A percentile compares a stretch with the other conserved stretches of the same genome.
Evolutionary conservation across 2,329 filamentous ascomycete species (phyloP).

Genomic region (Penicillium oxalicum): DNA sequence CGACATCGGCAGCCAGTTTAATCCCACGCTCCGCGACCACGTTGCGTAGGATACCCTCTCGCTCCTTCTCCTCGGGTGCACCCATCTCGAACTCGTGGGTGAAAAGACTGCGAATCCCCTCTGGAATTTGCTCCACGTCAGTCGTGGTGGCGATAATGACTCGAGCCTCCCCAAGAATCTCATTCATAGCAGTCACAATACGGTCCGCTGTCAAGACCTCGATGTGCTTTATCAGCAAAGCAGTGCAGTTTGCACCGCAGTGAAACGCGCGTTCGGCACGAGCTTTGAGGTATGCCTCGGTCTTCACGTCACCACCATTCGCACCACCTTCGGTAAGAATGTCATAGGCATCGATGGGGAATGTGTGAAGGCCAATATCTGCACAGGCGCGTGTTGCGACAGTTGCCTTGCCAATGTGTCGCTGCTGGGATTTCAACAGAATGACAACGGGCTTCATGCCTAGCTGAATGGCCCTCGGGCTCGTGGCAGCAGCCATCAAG

Average conservation of each 20-base stretch:
- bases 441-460: slow-evolving; percentile 84
- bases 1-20: slow-evolving; percentile 73
- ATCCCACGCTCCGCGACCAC: slow-evolving; percentile 72
- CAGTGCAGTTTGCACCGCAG: slow-evolving; percentile 78
- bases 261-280: slow-evolving; percentile 82
- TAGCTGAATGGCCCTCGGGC: slow-evolving; percentile 75
- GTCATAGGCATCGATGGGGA: slow-evolving; percentile 85
- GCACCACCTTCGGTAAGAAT: slow-evolving; percentile 86
- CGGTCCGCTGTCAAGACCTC: slow-evolving; percentile 87
- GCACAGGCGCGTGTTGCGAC: slow-evolving; percentile 70
- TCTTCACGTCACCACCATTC: slow-evolving; percentile 86
- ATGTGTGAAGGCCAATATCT: slow-evolving; percentile 85
- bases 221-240: slow-evolving; percentile 79
- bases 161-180: slow-evolving; percentile 70
- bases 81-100: slow-evolving; percentile 92
- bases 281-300: slow-evolving; percentile 81
- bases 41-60: slow-evolving; percentile 76
- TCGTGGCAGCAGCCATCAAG: slow-evolving; percentile 81
- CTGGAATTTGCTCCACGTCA: slow-evolving; percentile 88
- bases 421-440: slow-evolving; percentile 82
- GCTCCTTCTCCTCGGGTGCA: slow-evolving; percentile 85
- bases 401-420: slow-evolving; percentile 87
- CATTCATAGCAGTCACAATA: slow-evolving; percentile 77
- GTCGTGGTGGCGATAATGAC: slow-evolving; percentile 91
- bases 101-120: slow-evolving; percentile 83